A percentile compares a stretch with the other conserved stretches of the same genome.
phyloP scores from a whole-genome alignment of 768 basidiomycete species.

The Pholiota molesta region DNA sequence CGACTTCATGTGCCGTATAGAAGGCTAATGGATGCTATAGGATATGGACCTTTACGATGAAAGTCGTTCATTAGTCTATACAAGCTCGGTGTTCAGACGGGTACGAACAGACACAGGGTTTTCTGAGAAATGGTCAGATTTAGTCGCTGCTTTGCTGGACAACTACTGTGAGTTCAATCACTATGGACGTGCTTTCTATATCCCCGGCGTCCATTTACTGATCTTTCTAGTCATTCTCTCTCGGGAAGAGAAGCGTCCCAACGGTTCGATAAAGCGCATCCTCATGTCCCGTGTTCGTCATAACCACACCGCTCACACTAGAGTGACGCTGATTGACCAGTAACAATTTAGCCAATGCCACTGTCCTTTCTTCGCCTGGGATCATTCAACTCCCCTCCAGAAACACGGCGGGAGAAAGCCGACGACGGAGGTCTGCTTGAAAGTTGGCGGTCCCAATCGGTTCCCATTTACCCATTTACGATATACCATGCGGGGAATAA shows the following conservation, averaged over 20 bases:
- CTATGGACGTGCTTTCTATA: background rate
- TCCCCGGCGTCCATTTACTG: slow-evolving; percentile 6
- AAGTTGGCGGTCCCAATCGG: slow-evolving; percentile 50
- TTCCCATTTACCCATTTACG: slow-evolving; percentile 74
- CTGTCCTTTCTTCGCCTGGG: slow-evolving; percentile 78
- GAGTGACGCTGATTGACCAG: background rate
- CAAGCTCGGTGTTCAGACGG: slow-evolving; percentile 64
- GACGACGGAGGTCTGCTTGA: slow-evolving; percentile 64
- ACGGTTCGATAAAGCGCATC: slow-evolving; percentile 49
- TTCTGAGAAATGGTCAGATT: slow-evolving; percentile 65
- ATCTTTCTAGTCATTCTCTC: slow-evolving; percentile 59
- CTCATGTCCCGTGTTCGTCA: slow-evolving; percentile 68
- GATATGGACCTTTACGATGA: slow-evolving; percentile 84
- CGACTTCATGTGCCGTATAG: background rate
- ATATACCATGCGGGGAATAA: slow-evolving; percentile 70
- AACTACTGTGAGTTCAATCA: slow-evolving; percentile 62
- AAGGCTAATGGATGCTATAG: slow-evolving; percentile 36
- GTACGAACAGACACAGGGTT: slow-evolving; percentile 66
- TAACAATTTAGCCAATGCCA: slow-evolving; percentile 65
- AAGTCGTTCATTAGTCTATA: slow-evolving; percentile 70
- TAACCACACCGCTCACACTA: background rate
- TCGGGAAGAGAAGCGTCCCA: slow-evolving; percentile 57
- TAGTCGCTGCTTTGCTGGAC: slow-evolving; percentile 70
- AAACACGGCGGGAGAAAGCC: slow-evolving; percentile 62
- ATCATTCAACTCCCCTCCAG: slow-evolving; percentile 59